phyloP scores from a whole-genome alignment of 306 rosid genomes.

The Biancaea sappan region DNA sequence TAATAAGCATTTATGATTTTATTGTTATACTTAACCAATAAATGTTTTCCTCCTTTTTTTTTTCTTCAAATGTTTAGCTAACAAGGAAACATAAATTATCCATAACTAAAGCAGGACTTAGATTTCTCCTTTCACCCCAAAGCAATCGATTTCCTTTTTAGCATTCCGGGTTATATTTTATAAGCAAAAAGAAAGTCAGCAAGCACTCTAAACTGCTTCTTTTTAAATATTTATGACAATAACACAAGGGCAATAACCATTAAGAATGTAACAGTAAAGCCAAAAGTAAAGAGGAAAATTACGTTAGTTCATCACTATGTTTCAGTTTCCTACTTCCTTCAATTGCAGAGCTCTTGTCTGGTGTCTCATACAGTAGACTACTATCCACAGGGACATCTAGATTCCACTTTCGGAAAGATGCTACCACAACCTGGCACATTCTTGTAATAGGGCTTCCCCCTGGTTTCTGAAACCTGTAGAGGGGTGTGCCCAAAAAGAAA shows the following conservation, averaged over 20 bases:
- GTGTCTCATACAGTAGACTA: slow-evolving; percentile 75
- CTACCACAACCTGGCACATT: slow-evolving; percentile 95
- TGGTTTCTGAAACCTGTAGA: slow-evolving; percentile 93
- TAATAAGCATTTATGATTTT: neutral
- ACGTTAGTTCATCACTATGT: slow-evolving; percentile 85
- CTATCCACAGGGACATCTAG: slow-evolving; percentile 71
- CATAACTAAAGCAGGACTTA: neutral
- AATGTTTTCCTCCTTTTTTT: neutral
- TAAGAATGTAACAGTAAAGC: slow-evolving; percentile 1
- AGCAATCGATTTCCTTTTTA: neutral
- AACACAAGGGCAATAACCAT: slow-evolving; percentile 13
- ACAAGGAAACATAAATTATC: neutral
- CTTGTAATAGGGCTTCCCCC: slow-evolving; percentile 96
- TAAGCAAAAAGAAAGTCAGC: neutral
- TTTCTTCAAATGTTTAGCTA: neutral
- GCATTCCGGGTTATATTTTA: neutral
- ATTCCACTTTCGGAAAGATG: slow-evolving; percentile 69
- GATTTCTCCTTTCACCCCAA: slow-evolving; percentile 2
- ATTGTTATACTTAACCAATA: neutral
- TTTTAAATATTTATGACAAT: slow-evolving; percentile 12
- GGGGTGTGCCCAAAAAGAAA: slow-evolving; percentile 82
- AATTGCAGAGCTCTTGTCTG: slow-evolving; percentile 76
- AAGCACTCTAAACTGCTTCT: neutral
- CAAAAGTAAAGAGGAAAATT: slow-evolving; percentile 33
- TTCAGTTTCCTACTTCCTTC: slow-evolving; percentile 94